Evolutionary conservation across 345 rosid genomes (phyloP).

Genomic region (Euphorbia pulcherrima): DNA sequence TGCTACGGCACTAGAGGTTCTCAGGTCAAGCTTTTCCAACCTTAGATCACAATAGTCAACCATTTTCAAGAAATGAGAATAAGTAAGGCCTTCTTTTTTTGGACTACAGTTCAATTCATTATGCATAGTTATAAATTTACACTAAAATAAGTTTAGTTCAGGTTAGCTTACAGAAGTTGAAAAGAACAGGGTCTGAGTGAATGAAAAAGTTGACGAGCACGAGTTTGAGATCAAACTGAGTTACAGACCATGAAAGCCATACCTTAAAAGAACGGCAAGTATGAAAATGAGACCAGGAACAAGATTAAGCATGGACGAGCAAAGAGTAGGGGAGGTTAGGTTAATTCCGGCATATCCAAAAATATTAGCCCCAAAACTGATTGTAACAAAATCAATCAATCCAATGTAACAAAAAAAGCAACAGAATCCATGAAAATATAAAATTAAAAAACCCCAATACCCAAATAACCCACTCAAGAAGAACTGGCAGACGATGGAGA

Average conservation of each 20-base stretch:
- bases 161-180: too few species aligned
- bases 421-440: neutral
- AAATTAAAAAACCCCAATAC: slow-evolving; percentile 39
- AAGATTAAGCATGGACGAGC: slow-evolving; percentile 55
- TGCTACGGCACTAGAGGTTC: slow-evolving; percentile 48
- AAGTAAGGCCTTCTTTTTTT: too few species aligned
- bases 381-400: slow-evolving; percentile 2
- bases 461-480: slow-evolving; percentile 55
- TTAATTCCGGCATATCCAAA: slow-evolving; percentile 47
- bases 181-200: too few species aligned
- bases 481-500: slow-evolving; percentile 36
- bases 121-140: too few species aligned
- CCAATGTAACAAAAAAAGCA: too few species aligned
- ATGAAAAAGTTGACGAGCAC: neutral
- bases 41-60: slow-evolving; percentile 24
- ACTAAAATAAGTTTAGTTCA: too few species aligned
- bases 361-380: slow-evolving; percentile 31
- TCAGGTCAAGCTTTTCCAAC: slow-evolving; percentile 55
- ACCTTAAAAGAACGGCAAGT: slow-evolving; percentile 56
- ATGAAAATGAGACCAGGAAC: slow-evolving; percentile 58
- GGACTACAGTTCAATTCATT: too few species aligned
- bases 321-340: slow-evolving; percentile 53
- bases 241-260: neutral
- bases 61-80: neutral
- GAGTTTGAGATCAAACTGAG: neutral